Conservation (phyloP, 345 rosid species). For the Hypericum androsaemum region DNA sequence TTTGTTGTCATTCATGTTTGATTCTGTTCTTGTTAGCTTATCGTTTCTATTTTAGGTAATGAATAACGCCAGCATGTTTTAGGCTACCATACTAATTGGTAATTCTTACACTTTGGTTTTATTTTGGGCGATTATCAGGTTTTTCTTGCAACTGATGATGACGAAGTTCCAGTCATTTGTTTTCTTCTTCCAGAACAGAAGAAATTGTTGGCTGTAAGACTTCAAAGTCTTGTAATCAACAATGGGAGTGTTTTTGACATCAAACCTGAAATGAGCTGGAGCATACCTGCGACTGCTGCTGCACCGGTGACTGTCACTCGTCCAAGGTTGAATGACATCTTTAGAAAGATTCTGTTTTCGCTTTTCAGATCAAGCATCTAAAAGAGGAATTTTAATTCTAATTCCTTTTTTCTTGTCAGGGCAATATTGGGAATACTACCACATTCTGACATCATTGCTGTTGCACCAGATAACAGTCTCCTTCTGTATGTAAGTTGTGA, state of each 20-base stretch:
- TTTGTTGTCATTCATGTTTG: too few relatives aligned
- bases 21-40: too few relatives aligned
- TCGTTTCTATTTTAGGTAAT: too few relatives aligned
- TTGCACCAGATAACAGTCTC: slow-evolving; percentile 71
- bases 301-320: slow-evolving; percentile 77
- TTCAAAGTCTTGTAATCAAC: slow-evolving; percentile 68
- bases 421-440: slow-evolving; percentile 57
- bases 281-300: slow-evolving; percentile 78
- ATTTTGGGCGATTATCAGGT: slow-evolving; percentile 39
- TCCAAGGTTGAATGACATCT: slow-evolving; percentile 43
- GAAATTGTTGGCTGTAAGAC: slow-evolving; percentile 70
- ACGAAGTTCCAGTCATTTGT: slow-evolving; percentile 64
- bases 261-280: slow-evolving; percentile 88
- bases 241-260: slow-evolving; percentile 61
- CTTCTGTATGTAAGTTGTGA: slow-evolving; percentile 67
- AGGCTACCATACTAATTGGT: too few relatives aligned
- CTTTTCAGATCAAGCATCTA: slow-evolving; percentile 35
- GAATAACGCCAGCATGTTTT: too few relatives aligned
- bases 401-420: slow-evolving; percentile 31
- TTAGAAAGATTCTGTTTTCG: slow-evolving; percentile 9
- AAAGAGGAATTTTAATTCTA: background rate
- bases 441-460: slow-evolving; percentile 57
- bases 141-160: slow-evolving; percentile 80
- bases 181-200: slow-evolving; percentile 86
- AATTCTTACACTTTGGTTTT: background rate